Evolutionary conservation across 345 rosid species (phyloP).

Genomic region (Syzygium grande): DNA sequence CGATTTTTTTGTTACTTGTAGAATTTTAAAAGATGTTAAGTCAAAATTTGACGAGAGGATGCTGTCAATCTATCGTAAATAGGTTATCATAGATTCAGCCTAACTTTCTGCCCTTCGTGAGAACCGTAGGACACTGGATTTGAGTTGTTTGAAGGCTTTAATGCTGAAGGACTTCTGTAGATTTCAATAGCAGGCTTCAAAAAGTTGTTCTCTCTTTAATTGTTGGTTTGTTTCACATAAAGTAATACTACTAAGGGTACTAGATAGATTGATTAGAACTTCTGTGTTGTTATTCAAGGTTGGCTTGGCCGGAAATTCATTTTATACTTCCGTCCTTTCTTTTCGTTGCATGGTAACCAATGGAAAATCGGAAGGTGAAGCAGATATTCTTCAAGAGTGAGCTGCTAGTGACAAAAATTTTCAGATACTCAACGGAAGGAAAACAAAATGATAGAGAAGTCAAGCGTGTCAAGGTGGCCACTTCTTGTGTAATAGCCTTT

Average conservation of each 20-base stretch:
- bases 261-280: not conserved
- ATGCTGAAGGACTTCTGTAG: not conserved
- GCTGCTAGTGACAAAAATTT: not conserved
- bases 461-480: constrained; percentile 10
- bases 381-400: constrained; percentile 1
- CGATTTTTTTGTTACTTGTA: no score
- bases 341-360: constrained; percentile 15
- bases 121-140: no score
- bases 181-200: not conserved
- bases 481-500: not conserved
- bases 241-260: not conserved
- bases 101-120: no score
- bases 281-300: not conserved
- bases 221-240: not conserved
- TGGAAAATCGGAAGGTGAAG: constrained; percentile 8
- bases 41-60: no score
- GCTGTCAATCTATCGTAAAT: no score
- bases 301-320: not conserved
- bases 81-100: no score
- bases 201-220: not conserved
- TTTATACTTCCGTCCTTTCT: no score
- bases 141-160: no score
- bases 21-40: no score
- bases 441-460: constrained; percentile 13
- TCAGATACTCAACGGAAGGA: not conserved